These are phyloP conservation scores for Chlorella sp. DNA, from an alignment of 139 green algal species.

Conservation along the genomic window DNA sequence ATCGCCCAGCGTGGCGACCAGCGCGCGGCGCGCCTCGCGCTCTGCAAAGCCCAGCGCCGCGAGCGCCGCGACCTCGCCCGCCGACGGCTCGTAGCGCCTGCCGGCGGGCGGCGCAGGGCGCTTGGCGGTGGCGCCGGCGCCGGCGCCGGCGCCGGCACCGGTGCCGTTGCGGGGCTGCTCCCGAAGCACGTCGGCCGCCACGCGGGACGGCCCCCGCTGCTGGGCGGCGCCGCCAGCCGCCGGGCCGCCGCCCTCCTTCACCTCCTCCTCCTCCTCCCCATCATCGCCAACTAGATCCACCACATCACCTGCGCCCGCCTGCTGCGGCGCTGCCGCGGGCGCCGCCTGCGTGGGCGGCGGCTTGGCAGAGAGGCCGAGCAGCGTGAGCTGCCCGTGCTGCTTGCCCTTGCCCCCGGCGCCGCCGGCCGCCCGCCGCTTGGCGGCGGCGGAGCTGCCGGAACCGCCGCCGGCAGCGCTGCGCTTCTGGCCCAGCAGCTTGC, in stretches of 20 bases:
- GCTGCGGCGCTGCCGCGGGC: background rate
- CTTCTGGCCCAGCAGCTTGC: background rate
- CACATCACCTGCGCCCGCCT: too few species aligned
- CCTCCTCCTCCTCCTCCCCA: background rate
- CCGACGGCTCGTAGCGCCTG: background rate
- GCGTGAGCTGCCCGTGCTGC: background rate
- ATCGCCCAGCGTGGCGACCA: conserved; percentile 38
- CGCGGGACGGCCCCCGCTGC: too few species aligned
- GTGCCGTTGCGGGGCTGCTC: conserved; percentile 1
- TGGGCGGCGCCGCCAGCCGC: too few species aligned
- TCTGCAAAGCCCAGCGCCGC: conserved; percentile 48
- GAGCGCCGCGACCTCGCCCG: conserved; percentile 12
- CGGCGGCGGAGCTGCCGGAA: background rate
- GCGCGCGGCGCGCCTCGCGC: conserved; percentile 36
- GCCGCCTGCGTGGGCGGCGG: background rate
- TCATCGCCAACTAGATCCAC: conserved; percentile 7
- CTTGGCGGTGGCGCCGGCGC: background rate
- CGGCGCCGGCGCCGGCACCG: background rate
- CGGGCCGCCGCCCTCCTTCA: background rate
- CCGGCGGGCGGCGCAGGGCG: background rate
- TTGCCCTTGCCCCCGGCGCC: too few species aligned
- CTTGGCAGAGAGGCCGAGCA: background rate
- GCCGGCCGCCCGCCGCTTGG: background rate
- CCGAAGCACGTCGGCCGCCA: background rate
- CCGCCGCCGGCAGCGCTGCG: background rate